Conservation (phyloP, 306 rosid species). For the Rosa chinensis region DNA sequence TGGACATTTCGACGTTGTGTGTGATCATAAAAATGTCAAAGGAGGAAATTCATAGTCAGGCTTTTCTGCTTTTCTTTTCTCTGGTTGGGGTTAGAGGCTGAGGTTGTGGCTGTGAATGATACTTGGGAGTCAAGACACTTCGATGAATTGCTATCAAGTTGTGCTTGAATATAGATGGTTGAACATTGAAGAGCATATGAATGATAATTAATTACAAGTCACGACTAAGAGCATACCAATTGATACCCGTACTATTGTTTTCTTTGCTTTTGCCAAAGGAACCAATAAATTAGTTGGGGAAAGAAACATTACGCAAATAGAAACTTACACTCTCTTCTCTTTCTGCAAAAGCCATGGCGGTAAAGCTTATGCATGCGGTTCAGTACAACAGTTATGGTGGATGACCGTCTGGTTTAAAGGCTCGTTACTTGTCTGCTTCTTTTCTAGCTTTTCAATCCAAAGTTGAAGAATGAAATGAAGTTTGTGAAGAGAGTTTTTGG, state of each 20-base stretch:
- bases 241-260: neutral
- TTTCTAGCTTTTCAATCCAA: no score
- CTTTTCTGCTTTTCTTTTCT: neutral
- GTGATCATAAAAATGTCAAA: neutral
- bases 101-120: neutral
- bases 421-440: neutral
- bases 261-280: no score
- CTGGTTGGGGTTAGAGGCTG: neutral
- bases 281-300: no score
- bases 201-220: no score
- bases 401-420: slow-evolving; percentile 60
- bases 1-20: neutral
- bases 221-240: neutral
- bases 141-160: neutral
- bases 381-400: slow-evolving; percentile 58
- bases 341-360: slow-evolving; percentile 28
- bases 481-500: no score
- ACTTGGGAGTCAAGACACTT: neutral
- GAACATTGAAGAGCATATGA: neutral
- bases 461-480: no score
- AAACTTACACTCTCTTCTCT: no score
- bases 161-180: neutral
- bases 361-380: slow-evolving; percentile 59
- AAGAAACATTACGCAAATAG: no score
- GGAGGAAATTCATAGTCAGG: neutral